Evolutionary conservation across 2,329 filamentous ascomycete genomes (phyloP).

Genomic region (Xylariaceae sp.): DNA sequence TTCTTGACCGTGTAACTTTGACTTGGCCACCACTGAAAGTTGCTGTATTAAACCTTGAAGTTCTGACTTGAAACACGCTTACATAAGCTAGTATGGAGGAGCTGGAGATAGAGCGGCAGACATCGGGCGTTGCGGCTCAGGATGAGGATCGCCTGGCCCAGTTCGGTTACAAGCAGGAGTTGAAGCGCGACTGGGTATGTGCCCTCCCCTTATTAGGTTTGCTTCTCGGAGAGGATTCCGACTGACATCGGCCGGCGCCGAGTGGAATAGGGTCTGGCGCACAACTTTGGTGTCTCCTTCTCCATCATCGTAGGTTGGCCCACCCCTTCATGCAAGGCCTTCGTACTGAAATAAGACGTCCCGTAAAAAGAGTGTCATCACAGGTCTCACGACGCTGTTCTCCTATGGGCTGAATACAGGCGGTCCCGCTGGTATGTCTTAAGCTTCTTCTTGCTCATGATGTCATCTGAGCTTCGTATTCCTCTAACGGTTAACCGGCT

Average conservation of each 20-base stretch:
- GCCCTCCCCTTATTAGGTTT: not conserved
- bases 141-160: constrained; percentile 49
- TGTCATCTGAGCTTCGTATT: constrained; percentile 3
- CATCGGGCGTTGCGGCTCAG: constrained; percentile 25
- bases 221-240: not conserved
- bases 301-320: constrained; percentile 48
- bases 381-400: constrained; percentile 54
- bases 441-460: not conserved
- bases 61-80: no score
- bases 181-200: constrained; percentile 48
- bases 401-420: constrained; percentile 50
- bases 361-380: constrained; percentile 49
- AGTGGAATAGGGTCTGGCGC: constrained; percentile 37
- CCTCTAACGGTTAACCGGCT: no score
- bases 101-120: constrained; percentile 20
- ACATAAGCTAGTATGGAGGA: constrained; percentile 15
- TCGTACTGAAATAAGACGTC: not conserved
- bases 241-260: not conserved
- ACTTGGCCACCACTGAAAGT: no score
- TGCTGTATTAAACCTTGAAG: no score
- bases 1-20: no score
- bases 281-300: constrained; percentile 59
- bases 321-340: constrained; percentile 1
- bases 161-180: constrained; percentile 56
- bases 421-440: constrained; percentile 37